These are phyloP conservation scores for Lachancea lanzarotensis DNA, from an alignment of 805 yeast species.

Conservation along the genomic window DNA sequence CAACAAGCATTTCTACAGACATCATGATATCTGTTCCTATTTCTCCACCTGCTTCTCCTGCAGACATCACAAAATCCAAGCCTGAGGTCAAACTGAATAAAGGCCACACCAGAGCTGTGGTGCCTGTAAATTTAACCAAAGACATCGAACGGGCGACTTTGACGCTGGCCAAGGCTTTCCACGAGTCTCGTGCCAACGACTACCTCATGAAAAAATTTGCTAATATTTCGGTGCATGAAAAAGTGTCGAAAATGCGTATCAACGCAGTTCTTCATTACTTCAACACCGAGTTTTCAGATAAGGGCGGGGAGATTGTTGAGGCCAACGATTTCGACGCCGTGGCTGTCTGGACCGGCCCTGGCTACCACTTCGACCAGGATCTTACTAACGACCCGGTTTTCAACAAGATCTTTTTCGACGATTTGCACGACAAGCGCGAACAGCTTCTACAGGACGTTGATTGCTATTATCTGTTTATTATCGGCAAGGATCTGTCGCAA, in stretches of 20 bases:
- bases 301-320: slow-evolving; percentile 31
- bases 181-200: slow-evolving; percentile 22
- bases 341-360: slow-evolving; percentile 28
- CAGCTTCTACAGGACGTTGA: slow-evolving; percentile 21
- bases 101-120: slow-evolving; percentile 12
- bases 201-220: slow-evolving; percentile 29
- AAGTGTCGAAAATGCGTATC: slow-evolving; percentile 19
- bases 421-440: slow-evolving; percentile 16
- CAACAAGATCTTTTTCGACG: slow-evolving; percentile 27
- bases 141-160: slow-evolving; percentile 24
- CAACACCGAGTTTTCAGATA: slow-evolving; percentile 22
- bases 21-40: slow-evolving; percentile 5
- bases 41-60: slow-evolving; percentile 9
- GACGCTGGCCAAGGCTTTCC: slow-evolving; percentile 27
- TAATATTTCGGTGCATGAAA: slow-evolving; percentile 20
- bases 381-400: slow-evolving; percentile 26
- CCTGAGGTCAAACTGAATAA: slow-evolving; percentile 4
- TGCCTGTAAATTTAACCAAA: slow-evolving; percentile 16
- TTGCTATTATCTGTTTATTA: slow-evolving; percentile 29
- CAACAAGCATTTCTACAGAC: too few species aligned
- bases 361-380: slow-evolving; percentile 19
- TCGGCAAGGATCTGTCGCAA: slow-evolving; percentile 30
- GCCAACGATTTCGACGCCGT: slow-evolving; percentile 32
- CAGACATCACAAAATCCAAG: background rate
- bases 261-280: slow-evolving; percentile 24